Evolutionary conservation across 192 early-diverging fungal species (phyloP), one percentile per base, ranked within the genome.

Genomic region (Powellomyces hirtus): DNA sequence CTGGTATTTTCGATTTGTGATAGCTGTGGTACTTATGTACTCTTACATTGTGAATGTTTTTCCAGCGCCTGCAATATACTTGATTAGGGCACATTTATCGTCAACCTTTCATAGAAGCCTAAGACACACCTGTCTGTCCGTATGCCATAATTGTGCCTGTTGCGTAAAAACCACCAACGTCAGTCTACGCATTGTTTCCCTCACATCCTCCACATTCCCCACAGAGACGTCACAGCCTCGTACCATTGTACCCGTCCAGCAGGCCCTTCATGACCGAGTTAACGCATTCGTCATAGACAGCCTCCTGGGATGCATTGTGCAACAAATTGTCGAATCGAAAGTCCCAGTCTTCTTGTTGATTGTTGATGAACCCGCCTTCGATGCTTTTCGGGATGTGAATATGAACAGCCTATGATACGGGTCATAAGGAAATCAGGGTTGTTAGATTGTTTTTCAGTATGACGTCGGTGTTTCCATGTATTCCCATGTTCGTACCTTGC

Each of bases 281-380:
- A 4, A 58, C 84, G 62, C 86, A 88, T 61, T 88, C 86, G 14
- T 88, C 86, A 62, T 83, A 88, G 14, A 88, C 75, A 16, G 76
- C 70, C 45, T 88, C 86, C 52, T 88, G 84, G 3, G 78, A 79
- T 24, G 78, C 78, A 71, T 87, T 88, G 70, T 88, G 86, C 34
- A 86, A 51, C 22, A 86, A 73, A 31, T 69, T 81, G 71, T 88
- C 84, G 55, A 87, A 87, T 36, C 68, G 68, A 59, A 88, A 88
- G 55, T 85, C 82, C 86, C 86, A 88, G 50, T 88, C 71, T 58
- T 87, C 83, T 45, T 84, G 82, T 64, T 88, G 84, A 60, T 88
- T 88, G 63, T 88, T 88, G 74, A 88, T 88, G 71, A 72, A 86
- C 4, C 86, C 86, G 22, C 81, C 77, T 38, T 88, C 86, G 3